Base-by-base conservation (phyloP, 352 stramenopile species). In the Pythium oligandrum region DNA sequence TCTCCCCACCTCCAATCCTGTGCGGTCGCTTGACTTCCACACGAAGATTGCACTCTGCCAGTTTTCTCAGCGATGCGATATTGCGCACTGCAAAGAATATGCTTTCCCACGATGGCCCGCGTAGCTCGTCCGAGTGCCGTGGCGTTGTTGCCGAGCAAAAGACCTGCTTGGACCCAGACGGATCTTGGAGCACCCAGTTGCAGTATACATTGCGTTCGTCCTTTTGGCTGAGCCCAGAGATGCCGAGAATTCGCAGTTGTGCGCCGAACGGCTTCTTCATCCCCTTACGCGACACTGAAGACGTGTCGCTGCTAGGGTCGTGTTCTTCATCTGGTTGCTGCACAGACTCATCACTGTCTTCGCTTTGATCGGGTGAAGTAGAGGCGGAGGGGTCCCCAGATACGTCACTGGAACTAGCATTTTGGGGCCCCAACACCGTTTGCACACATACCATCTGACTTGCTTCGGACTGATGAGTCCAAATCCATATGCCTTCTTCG, bases 21-120 rank as follows among this genome's bases (percentile, higher is more conserved):
- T 55, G 49, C 49, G 50, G 50, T 39, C 34, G 50, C 34, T 48
- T 43, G 50, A 56, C 50, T 56, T 55, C 49, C 49, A 55, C 38
- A n/a, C 32, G 10, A 12, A 55, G 40, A 40, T 55, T 55, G 49
- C 49, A 55, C 49, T 55, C 40, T 38, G 37, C 49, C 17, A 55
- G 49, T 40, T 55, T 38, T 12, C 48, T 40, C 39, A 47, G 38
- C 39, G 39, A 55, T 40, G 49, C 40, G 49, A 55, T 55, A 40
- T 54, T 54, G 33, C 37, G 26, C 48, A 54, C n/a, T 39, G n/a
- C 17, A 54, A 46, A 45, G 48, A 5, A 8, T 5, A 37, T 46
- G 48, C 17, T 26, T 39, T 54, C 30, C 48, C 48, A 54, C 37
- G 48, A 54, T 39, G 48, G 48, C 48, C 17, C 48, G 33, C 38